Evolutionary conservation across 176 grass and related monocot species (phyloP), one percentile per base, ranked within the genome.

Genomic region (Hsuehochloa calcarea): DNA sequence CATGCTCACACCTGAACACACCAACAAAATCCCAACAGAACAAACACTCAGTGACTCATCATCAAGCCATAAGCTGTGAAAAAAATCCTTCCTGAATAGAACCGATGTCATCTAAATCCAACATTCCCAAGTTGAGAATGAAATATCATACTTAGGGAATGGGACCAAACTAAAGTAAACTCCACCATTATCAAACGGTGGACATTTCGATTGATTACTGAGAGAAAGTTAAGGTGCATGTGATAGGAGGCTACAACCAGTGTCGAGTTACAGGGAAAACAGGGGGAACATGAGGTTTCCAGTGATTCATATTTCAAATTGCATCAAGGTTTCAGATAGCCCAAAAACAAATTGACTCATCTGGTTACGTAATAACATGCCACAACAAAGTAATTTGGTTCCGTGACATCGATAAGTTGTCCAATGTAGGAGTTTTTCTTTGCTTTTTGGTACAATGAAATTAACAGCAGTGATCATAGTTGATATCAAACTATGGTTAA

Each of bases 1-100:
- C 92, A 88, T 97, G 95, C 27, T 97, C 89, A 46, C 95, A 97
- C 59, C 92, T 94, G 56, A 13, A 85, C 79, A 47, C 52, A 82
- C 12, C 15, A 71, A 50, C 9, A 82, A 17, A 58, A 34, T 17
- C 41, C 19, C 81, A 88, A 37, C 3, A 45, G 8, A 86, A 65
- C 72, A 74, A 39, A 39, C 26, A 31, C n/a, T 61, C 23, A 59
- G 5, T 66, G 11, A n/a, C 59, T 79, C 22, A 45, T 23, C 25
- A 29, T 38, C 15, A 62, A 39, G 8, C 11, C 0, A 49, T 45
- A 81, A 51, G 8, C 0, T 59, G 20, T 55, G 2, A 23, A 13
- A 58, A 17, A 39, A 13, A 68, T 54, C 14, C 14, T 15, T 50
- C 0, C 47, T 50, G 47, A 50, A 65, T 52, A 52, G 50, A 19